phyloP scores from a whole-genome alignment of 2,329 filamentous ascomycete genomes.

The Colletotrichum cuscutae region DNA sequence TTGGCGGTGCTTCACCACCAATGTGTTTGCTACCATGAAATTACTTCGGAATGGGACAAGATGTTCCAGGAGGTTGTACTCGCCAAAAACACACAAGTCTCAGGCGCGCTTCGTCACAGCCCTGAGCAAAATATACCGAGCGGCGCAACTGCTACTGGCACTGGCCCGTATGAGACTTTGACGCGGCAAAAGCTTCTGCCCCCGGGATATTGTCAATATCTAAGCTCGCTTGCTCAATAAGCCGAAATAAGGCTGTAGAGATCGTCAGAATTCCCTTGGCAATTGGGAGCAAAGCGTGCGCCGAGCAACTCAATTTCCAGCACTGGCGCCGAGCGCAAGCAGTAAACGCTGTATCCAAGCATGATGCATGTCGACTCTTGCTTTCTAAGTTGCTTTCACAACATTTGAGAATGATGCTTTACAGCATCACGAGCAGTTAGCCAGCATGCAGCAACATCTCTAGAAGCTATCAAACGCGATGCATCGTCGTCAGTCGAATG shows the following conservation, averaged over 20 bases:
- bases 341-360: background rate
- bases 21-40: background rate
- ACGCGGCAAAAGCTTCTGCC: slow-evolving; percentile 9
- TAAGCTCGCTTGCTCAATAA: background rate
- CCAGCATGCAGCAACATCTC: too few species aligned
- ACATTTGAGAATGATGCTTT: too few species aligned
- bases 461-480: background rate
- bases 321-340: slow-evolving; percentile 5
- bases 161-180: slow-evolving; percentile 4
- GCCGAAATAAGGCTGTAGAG: slow-evolving; percentile 18
- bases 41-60: background rate
- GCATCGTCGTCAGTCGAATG: background rate
- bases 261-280: slow-evolving; percentile 28
- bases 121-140: background rate
- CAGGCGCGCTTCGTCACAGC: background rate
- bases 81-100: background rate
- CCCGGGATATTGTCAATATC: background rate
- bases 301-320: slow-evolving; percentile 22
- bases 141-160: background rate
- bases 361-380: background rate
- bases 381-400: too few species aligned
- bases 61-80: slow-evolving; percentile 7
- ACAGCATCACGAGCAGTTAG: background rate
- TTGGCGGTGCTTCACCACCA: slow-evolving; percentile 19
- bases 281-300: slow-evolving; percentile 30